Percentiles rank a stretch among this genome's conserved stretches.
phyloP scores from a whole-genome alignment of 2,329 filamentous ascomycete genomes.

The Penicillium sp. region DNA sequence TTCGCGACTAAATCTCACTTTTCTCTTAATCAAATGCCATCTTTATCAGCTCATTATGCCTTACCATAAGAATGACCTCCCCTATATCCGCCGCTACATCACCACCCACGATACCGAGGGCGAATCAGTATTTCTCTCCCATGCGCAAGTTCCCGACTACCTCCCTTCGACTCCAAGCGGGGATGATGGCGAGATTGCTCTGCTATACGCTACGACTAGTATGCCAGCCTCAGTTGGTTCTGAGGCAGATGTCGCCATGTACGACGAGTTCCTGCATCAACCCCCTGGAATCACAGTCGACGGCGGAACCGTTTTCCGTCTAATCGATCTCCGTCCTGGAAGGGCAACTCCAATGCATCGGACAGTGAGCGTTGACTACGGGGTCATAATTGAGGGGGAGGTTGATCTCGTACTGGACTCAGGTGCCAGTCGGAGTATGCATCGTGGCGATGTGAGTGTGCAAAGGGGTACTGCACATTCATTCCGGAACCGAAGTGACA shows the following conservation, averaged over 20 bases:
- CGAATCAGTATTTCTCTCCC: constrained; percentile 37
- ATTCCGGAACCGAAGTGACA: constrained; percentile 26
- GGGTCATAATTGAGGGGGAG: constrained; percentile 38
- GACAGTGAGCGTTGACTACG: constrained; percentile 39
- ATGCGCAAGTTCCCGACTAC: constrained; percentile 34
- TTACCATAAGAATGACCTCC: constrained; percentile 28
- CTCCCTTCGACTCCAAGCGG: constrained; percentile 29
- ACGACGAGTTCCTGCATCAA: constrained; percentile 34
- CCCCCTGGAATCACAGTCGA: constrained; percentile 34
- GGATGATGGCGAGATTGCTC: constrained; percentile 32
- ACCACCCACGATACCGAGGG: constrained; percentile 39
- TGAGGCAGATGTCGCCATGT: constrained; percentile 34
- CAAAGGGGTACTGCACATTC: constrained; percentile 35
- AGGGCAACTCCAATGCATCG: constrained; percentile 38
- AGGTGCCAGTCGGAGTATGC: constrained; percentile 32
- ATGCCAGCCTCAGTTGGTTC: constrained; percentile 29
- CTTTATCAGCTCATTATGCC: constrained; percentile 8
- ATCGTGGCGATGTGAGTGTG: constrained; percentile 37
- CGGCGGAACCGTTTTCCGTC: constrained; percentile 33
- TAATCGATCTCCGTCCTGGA: constrained; percentile 36
- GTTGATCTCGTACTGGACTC: constrained; percentile 39
- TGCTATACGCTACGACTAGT: constrained; percentile 30
- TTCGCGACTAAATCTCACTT: neutral
- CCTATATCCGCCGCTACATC: constrained; percentile 37
- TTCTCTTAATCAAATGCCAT: neutral